These are phyloP conservation scores for Mastigamoeba balamuthi DNA, from an alignment of 78 protist species.

Conservation along the genomic window DNA sequence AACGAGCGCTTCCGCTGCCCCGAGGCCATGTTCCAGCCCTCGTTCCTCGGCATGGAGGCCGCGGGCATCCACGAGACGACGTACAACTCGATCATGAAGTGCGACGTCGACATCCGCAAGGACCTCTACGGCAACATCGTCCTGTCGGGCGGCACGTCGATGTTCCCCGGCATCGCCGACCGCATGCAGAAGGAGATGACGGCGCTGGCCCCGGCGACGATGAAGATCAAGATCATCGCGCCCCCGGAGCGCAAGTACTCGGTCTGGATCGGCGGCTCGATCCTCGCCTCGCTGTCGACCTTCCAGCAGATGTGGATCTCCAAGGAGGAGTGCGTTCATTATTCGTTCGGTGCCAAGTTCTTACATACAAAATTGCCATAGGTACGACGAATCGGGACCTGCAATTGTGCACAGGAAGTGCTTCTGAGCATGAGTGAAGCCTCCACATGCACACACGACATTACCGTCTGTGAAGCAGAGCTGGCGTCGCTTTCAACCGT, in stretches of 20 bases:
- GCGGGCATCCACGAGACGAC: slow-evolving; percentile 78
- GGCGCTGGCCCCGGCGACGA: slow-evolving; percentile 71
- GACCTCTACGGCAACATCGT: slow-evolving; percentile 85
- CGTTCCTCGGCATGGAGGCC: slow-evolving; percentile 69
- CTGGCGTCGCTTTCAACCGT: too few relatives aligned
- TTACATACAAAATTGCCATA: too few relatives aligned
- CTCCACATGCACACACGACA: too few relatives aligned
- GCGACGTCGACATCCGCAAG: slow-evolving; percentile 85
- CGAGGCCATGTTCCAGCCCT: slow-evolving; percentile 86
- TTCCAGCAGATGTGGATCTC: too few relatives aligned
- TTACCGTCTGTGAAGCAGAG: too few relatives aligned
- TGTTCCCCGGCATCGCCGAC: slow-evolving; percentile 80
- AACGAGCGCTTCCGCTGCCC: slow-evolving; percentile 84
- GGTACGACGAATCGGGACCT: slow-evolving; percentile 87
- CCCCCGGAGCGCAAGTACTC: slow-evolving; percentile 88
- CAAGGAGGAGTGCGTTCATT: too few relatives aligned
- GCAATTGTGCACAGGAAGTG: slow-evolving; percentile 89
- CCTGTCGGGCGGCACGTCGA: slow-evolving; percentile 88
- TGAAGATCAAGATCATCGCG: slow-evolving; percentile 78
- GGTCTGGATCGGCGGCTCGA: too few relatives aligned
- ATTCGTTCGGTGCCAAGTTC: too few relatives aligned
- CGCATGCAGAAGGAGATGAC: slow-evolving; percentile 69
- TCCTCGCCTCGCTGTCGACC: too few relatives aligned
- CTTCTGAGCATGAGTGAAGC: slow-evolving; percentile 74
- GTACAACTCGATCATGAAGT: slow-evolving; percentile 71